These are phyloP conservation scores for Fusarium sp. DNA, from an alignment of 2,329 filamentous ascomycete genomes.

Conservation along the genomic window DNA sequence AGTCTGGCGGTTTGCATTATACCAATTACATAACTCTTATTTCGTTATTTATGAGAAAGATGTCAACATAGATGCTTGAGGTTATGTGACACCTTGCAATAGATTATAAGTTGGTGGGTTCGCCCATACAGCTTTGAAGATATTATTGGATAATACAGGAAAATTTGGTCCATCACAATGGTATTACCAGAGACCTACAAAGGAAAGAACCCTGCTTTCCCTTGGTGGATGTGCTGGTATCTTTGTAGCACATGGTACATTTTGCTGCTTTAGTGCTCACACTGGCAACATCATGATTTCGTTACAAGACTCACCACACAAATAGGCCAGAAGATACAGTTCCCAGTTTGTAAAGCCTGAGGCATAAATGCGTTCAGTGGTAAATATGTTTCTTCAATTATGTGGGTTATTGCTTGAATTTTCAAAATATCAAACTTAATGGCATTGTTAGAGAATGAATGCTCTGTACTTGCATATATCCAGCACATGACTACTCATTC, in stretches of 20 bases:
- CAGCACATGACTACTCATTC: no score
- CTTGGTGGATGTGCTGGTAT: background rate
- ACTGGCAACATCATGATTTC: background rate
- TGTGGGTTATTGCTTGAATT: conserved; percentile 1
- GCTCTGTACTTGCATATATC: no score
- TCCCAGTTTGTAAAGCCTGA: background rate
- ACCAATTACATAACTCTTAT: conserved; percentile 21
- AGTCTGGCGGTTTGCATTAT: conserved; percentile 25
- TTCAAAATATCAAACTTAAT: conserved; percentile 3
- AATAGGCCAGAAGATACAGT: background rate
- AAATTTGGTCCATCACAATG: no score
- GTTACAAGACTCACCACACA: background rate
- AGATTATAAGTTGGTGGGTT: no score
- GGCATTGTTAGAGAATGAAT: background rate
- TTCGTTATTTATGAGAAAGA: conserved; percentile 2
- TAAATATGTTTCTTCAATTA: no score
- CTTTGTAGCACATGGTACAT: background rate
- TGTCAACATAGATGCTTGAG: background rate
- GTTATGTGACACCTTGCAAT: no score
- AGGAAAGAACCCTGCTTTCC: background rate
- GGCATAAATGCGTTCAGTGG: background rate
- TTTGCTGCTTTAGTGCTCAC: background rate
- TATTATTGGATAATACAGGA: no score
- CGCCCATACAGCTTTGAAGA: no score
- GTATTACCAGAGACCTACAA: background rate